Percentiles rank a stretch among this genome's conserved stretches.
phyloP scores from a whole-genome alignment of 352 stramenopile species.

The Phytophthora brassicae region DNA sequence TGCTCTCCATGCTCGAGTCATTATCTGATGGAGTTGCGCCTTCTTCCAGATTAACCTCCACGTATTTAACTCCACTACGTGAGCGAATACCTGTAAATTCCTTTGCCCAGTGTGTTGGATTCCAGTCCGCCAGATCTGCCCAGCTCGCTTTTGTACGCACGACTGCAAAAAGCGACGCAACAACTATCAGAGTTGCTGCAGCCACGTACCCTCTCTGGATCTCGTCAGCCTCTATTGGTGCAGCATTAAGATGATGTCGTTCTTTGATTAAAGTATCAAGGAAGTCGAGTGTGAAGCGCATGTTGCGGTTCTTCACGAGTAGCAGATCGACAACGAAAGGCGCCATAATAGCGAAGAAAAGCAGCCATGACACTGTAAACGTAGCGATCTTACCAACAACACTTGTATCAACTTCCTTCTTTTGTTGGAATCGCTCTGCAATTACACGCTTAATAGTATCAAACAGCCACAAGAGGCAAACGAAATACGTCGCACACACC shows the following conservation, averaged over 20 bases:
- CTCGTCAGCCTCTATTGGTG: conserved; percentile 27
- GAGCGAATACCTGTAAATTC: not conserved
- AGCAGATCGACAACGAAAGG: conserved; percentile 39
- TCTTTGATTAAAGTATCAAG: conserved; percentile 16
- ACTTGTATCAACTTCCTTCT: not conserved
- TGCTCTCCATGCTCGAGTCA: not conserved
- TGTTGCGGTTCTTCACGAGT: conserved; percentile 36
- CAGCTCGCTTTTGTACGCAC: conserved; percentile 4
- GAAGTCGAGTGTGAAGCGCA: conserved; percentile 46
- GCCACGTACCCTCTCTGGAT: conserved; percentile 32
- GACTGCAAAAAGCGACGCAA: conserved; percentile 7
- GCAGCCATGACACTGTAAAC: conserved; percentile 18
- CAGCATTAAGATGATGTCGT: conserved; percentile 35
- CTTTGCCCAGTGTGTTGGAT: conserved; percentile 11
- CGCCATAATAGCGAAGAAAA: conserved; percentile 27
- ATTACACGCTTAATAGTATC: conserved; percentile 4
- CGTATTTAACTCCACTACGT: conserved; percentile 1
- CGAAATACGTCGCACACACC: conserved; percentile 34
- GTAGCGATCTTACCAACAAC: not conserved
- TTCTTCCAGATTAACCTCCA: conserved; percentile 15
- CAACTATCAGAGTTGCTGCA: conserved; percentile 13
- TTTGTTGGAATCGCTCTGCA: not conserved
- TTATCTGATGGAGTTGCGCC: not conserved
- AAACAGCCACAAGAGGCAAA: conserved; percentile 18
- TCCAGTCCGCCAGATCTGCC: conserved; percentile 14